A percentile compares a stretch with the other conserved stretches of the same genome.
Conservation (phyloP, 164 flowering plant species). For the Amborella trichopoda region DNA sequence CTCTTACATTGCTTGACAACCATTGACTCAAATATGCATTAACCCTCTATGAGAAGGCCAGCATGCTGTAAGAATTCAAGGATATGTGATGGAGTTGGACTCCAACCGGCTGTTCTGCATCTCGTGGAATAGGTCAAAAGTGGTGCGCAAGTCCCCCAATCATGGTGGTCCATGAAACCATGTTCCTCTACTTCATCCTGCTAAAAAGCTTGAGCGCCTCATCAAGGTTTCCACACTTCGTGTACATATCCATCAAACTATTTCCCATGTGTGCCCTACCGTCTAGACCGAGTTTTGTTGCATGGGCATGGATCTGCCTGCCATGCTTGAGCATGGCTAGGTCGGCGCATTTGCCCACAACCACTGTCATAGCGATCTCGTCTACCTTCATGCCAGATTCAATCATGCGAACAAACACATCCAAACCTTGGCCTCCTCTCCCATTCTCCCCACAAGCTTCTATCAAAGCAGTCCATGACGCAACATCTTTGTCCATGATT, state of each 20-base stretch:
- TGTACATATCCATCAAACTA: slow-evolving; percentile 17
- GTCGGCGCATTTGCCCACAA: slow-evolving; percentile 10
- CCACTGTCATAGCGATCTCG: slow-evolving; percentile 11
- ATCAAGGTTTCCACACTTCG: slow-evolving; percentile 16
- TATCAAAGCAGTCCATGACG: slow-evolving; percentile 17
- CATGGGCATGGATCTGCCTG: slow-evolving; percentile 8
- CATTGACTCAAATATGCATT: slow-evolving; percentile 11
- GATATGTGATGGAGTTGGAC: slow-evolving; percentile 13
- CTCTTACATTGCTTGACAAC: slow-evolving; percentile 10
- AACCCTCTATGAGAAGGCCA: slow-evolving; percentile 10
- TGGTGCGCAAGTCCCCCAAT: slow-evolving; percentile 17
- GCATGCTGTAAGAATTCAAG: slow-evolving; percentile 15
- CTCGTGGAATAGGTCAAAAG: slow-evolving; percentile 12
- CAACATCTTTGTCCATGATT: slow-evolving; percentile 12
- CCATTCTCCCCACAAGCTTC: slow-evolving; percentile 10
- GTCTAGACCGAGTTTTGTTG: slow-evolving; percentile 7
- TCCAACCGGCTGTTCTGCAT: slow-evolving; percentile 12
- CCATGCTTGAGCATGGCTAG: slow-evolving; percentile 15
- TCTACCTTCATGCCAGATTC: slow-evolving; percentile 7
- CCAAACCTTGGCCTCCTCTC: slow-evolving; percentile 12
- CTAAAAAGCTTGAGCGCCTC: slow-evolving; percentile 10
- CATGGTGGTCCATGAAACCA: slow-evolving; percentile 17
- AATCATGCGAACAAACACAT: slow-evolving; percentile 8
- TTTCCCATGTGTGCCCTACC: slow-evolving; percentile 6
- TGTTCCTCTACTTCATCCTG: slow-evolving; percentile 5